Evolutionary conservation across 306 rosid species (phyloP).

Genomic region (Castanea mollissima): DNA sequence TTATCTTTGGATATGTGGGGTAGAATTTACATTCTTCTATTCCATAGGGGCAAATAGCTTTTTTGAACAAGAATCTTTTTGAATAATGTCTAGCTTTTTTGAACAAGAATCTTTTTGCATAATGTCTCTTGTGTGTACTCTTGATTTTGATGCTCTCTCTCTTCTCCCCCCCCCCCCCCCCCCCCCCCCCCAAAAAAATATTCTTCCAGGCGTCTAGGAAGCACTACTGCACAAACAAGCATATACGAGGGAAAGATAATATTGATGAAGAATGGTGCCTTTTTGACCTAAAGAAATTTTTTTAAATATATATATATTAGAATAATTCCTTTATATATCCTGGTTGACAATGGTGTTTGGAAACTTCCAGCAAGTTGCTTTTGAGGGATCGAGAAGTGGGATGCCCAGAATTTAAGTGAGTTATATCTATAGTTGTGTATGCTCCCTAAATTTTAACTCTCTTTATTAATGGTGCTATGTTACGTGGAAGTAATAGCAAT

Average conservation of each 20-base stretch:
- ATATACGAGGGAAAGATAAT: conserved; percentile 57
- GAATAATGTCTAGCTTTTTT: not conserved
- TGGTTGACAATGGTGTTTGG: conserved; percentile 29
- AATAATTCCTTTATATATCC: conserved; percentile 9
- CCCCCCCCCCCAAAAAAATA: not conserved
- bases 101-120: not conserved
- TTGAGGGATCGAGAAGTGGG: conserved; percentile 55
- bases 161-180: not conserved
- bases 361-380: conserved; percentile 64
- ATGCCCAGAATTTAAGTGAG: conserved; percentile 86
- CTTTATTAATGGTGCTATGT: not conserved
- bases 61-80: not conserved
- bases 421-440: conserved; percentile 18
- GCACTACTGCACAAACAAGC: conserved; percentile 86
- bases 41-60: not conserved
- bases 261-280: conserved; percentile 82
- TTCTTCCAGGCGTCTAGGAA: conserved; percentile 78
- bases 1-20: conserved; percentile 10
- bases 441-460: conserved; percentile 7
- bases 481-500: not conserved
- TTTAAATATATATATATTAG: not conserved
- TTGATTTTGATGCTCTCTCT: conserved; percentile 4
- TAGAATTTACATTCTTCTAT: not conserved
- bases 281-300: conserved; percentile 12
- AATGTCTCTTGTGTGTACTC: not conserved